Base-by-base conservation (phyloP, 1,284 basidiomycete genomes). In the Peniophora sp. region DNA sequence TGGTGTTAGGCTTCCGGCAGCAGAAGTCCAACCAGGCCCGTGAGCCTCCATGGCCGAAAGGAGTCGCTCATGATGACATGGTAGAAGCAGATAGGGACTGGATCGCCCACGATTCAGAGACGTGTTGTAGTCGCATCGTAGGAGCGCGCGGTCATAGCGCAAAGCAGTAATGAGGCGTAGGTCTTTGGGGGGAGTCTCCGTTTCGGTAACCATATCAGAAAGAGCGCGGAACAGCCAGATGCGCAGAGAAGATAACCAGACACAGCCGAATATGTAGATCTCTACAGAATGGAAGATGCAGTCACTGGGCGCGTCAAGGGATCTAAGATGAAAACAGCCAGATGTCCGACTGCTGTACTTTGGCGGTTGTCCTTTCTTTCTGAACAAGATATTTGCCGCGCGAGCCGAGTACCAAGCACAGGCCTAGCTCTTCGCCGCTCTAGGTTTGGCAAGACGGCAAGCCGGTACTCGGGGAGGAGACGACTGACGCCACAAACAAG, bases 11-110 rank as follows among this genome's bases (percentile, higher is more conserved):
- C n/a, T 17, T 41, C 18, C 8, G 5, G 37, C 37, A n/a, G 18
- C 37, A 17, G 15, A 5, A 8, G 18, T 15, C 37, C 37, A 41
- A 8, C 37, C n/a, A 8, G n/a, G 8, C 8, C 58, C 66, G 59
- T 84, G 77, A n/a, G 58, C 55, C 23, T 62, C 55, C 1, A 76
- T 73, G 10, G 81, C 79, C 15, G 69, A 62, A 12, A 62, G 47
- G 0, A 89, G 71, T 35, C 86, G 77, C 44, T 83, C 75, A 49
- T 72, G 60, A 55, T 88, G 85, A 58, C 75, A 74, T 0, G 61
- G 64, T 15, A 87, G 75, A 0, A 88, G 66, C 22, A 88, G 65
- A 56, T 79, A 85, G 0, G 75, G 69, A 0, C 76, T 81, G 1
- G 78, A 75, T 0, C 55, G 51, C 1, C 59, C 65, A 18, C 68